These are phyloP conservation scores for Backusella parvicylindrica DNA, from an alignment of 192 early-diverging fungal genomes.

Conservation along the genomic window DNA sequence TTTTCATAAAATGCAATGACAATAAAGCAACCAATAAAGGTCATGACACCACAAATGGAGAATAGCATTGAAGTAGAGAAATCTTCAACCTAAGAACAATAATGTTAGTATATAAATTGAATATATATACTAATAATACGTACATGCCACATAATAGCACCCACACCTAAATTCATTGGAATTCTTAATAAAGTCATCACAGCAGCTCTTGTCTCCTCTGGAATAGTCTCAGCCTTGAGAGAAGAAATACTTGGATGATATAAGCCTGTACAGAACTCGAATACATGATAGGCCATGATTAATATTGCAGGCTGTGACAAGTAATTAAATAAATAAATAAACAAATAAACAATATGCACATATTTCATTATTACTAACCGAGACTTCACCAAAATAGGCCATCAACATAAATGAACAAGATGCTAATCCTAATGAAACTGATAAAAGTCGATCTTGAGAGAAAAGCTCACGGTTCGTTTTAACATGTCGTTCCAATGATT, in stretches of 20 bases:
- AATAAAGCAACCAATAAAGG: constrained; percentile 29
- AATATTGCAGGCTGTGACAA: constrained; percentile 10
- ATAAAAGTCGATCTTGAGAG: constrained; percentile 18
- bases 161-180: constrained; percentile 60
- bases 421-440: constrained; percentile 36
- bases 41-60: constrained; percentile 50
- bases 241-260: constrained; percentile 54
- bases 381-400: constrained; percentile 14
- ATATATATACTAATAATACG: not conserved
- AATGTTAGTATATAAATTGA: not conserved
- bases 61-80: constrained; percentile 42
- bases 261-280: constrained; percentile 54
- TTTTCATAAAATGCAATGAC: constrained; percentile 10
- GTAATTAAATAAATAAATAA: not conserved
- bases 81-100: constrained; percentile 20
- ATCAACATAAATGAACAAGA: constrained; percentile 40
- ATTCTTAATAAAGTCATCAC: constrained; percentile 59
- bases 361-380: constrained; percentile 14
- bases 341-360: not conserved
- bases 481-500: constrained; percentile 21
- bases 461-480: not conserved
- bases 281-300: constrained; percentile 43
- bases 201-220: constrained; percentile 53
- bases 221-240: constrained; percentile 47
- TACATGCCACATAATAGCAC: constrained; percentile 45